Evolutionary conservation across 768 basidiomycete genomes (phyloP).

Genomic region (Tricholomella constricta): DNA sequence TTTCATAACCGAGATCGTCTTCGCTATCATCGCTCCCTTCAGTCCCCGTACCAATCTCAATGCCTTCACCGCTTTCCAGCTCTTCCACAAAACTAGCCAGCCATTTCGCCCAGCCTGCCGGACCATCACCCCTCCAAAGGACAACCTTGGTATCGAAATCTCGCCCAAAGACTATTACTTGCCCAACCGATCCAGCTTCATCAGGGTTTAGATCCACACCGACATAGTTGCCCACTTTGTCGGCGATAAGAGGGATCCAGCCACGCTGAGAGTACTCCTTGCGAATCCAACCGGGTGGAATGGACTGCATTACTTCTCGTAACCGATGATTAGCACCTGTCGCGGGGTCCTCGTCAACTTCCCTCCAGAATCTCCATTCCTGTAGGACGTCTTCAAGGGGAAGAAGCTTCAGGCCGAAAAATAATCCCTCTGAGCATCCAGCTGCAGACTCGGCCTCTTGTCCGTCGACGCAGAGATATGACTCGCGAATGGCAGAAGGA

Average conservation of each 20-base stretch:
- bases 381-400: constrained; percentile 91
- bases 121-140: constrained; percentile 88
- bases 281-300: constrained; percentile 89
- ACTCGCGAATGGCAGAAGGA: constrained; percentile 87
- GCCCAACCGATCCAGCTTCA: constrained; percentile 74
- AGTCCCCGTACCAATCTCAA: constrained; percentile 65
- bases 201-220: constrained; percentile 93
- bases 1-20: constrained; percentile 83
- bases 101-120: constrained; percentile 94
- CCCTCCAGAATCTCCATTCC: constrained; percentile 97
- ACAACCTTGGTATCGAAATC: constrained; percentile 99
- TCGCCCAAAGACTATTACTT: constrained; percentile 98
- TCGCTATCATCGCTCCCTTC: constrained; percentile 74
- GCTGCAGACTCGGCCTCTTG: constrained; percentile 91
- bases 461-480: constrained; percentile 85
- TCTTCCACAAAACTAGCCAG: constrained; percentile 90
- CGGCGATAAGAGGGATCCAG: constrained; percentile 94
- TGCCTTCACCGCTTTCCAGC: constrained; percentile 87
- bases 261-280: constrained; percentile 90
- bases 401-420: constrained; percentile 93
- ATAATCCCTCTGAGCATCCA: constrained; percentile 87
- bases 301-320: constrained; percentile 78
- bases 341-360: constrained; percentile 84
- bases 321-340: constrained; percentile 81
- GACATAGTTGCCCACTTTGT: constrained; percentile 95